phyloP scores from a whole-genome alignment of 371 early-diverging fungal species.

The Mucor irregularis region DNA sequence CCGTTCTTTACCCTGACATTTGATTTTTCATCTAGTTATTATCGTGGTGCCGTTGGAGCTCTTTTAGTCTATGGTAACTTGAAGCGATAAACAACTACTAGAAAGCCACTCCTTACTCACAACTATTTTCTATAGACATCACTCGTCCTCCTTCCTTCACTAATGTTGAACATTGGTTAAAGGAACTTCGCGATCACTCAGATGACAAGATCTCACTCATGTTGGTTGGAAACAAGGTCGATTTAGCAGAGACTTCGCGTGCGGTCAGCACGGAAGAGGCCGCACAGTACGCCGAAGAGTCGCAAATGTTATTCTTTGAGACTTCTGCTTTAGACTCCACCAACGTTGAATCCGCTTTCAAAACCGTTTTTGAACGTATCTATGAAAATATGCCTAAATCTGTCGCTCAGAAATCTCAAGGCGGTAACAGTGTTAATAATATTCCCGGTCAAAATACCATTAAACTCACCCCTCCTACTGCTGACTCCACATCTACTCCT shows the following conservation, averaged over 20 bases:
- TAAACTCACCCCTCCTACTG: conserved; percentile 33
- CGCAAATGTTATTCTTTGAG: conserved; percentile 86
- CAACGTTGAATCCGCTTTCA: conserved; percentile 83
- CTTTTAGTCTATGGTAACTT: conserved; percentile 42
- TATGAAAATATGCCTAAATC: conserved; percentile 28
- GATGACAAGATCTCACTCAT: conserved; percentile 90
- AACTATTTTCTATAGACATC: conserved; percentile 71
- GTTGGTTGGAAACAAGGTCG: conserved; percentile 99
- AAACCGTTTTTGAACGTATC: conserved; percentile 21
- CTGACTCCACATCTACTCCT: neutral
- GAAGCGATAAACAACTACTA: neutral
- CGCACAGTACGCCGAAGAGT: conserved; percentile 75
- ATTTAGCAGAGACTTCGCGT: conserved; percentile 74
- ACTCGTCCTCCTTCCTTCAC: conserved; percentile 94
- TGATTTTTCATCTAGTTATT: conserved; percentile 22
- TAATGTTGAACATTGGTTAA: conserved; percentile 91
- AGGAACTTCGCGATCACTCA: conserved; percentile 97
- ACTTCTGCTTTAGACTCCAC: conserved; percentile 90
- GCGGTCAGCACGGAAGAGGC: conserved; percentile 70
- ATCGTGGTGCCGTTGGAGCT: conserved; percentile 50
- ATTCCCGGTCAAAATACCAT: conserved; percentile 34
- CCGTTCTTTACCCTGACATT: neutral
- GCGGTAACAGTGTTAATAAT: neutral
- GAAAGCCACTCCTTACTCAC: neutral
- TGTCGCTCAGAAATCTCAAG: conserved; percentile 10